Conservation (phyloP, 805 yeast species). For the Barnettozyma pratensis region DNA sequence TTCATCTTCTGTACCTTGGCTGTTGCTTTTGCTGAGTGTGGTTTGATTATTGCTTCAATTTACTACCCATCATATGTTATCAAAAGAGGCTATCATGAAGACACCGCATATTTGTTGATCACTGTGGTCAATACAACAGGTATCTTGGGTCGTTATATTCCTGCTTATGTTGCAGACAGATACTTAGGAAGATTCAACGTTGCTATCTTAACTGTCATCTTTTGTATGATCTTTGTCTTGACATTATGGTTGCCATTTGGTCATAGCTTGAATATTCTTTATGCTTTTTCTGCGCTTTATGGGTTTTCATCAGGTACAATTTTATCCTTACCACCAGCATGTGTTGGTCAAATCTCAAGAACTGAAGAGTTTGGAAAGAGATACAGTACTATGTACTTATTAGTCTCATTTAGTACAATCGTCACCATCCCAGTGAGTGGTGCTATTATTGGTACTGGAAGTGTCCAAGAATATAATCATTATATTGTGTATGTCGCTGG, state of each 20-base stretch:
- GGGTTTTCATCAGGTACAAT: constrained; percentile 56
- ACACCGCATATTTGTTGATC: constrained; percentile 40
- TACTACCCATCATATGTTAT: constrained; percentile 50
- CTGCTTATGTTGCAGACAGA: constrained; percentile 40
- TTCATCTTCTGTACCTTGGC: constrained; percentile 39
- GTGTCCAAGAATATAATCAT: constrained; percentile 31
- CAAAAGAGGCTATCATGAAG: constrained; percentile 39
- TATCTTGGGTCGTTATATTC: constrained; percentile 39
- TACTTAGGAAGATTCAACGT: constrained; percentile 49
- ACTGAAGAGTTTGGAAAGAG: constrained; percentile 50
- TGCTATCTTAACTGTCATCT: constrained; percentile 32
- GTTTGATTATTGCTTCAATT: constrained; percentile 38
- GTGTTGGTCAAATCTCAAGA: constrained; percentile 54
- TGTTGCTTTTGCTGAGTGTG: constrained; percentile 32
- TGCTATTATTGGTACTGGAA: constrained; percentile 35
- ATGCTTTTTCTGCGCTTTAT: constrained; percentile 42
- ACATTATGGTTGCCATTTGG: constrained; percentile 42
- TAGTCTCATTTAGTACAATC: constrained; percentile 47
- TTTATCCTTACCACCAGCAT: constrained; percentile 52
- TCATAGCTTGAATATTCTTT: constrained; percentile 28
- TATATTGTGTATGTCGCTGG: constrained; percentile 41
- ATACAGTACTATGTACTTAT: constrained; percentile 52
- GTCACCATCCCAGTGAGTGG: constrained; percentile 48
- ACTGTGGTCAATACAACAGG: constrained; percentile 45
- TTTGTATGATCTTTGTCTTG: constrained; percentile 32